Evolutionary conservation across 2,329 filamentous ascomycete species (phyloP), one percentile per base, ranked within the genome.

Genomic region (Aspergillus transmontanensis): DNA sequence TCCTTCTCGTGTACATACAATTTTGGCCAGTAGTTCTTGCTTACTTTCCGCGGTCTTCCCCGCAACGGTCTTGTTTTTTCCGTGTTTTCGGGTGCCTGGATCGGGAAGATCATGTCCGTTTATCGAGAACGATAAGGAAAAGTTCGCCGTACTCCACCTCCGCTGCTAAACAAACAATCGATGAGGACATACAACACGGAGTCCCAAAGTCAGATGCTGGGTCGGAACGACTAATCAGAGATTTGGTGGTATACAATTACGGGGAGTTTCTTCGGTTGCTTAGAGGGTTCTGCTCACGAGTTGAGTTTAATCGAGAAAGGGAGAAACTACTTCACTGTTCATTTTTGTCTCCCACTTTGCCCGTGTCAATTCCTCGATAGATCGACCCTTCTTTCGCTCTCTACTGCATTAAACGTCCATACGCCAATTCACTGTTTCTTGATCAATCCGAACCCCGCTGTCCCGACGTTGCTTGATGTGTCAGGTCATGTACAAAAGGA

Each of bases 401-500:
- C n/a, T 46, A n/a, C 21, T 55, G 34, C 10, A 46, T 21, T 14
- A 23, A 19, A 39, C 41, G 28, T 12, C 60, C 32, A 41, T 53
- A 36, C 30, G 45, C 21, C 59, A 7, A 28, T 54, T 48, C 53
- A 34, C 45, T 23, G 41, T 46, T 57, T 43, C 26, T 43, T 39
- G 16, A 55, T 58, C 51, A 14, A 62, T 32, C 53, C 43, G n/a
- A 45, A 32, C 48, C 51, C 56, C 51, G 46, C 53, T 41, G 34
- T 23, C 54, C 32, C 48, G 36, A 50, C 41, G 48, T 55, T 21
- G 32, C 48, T 55, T 30, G 45, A 51, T 45, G 39, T 59, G 43
- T 43, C 58, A 68, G 68, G 67, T 67, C 68, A 71, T 70, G 69
- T 69, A 62, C 64, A 65, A 48, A 59, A 63, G 60, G 53, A 60